Base-by-base conservation (phyloP, 2,329 filamentous ascomycete species). In the Biscogniauxia sp. region DNA sequence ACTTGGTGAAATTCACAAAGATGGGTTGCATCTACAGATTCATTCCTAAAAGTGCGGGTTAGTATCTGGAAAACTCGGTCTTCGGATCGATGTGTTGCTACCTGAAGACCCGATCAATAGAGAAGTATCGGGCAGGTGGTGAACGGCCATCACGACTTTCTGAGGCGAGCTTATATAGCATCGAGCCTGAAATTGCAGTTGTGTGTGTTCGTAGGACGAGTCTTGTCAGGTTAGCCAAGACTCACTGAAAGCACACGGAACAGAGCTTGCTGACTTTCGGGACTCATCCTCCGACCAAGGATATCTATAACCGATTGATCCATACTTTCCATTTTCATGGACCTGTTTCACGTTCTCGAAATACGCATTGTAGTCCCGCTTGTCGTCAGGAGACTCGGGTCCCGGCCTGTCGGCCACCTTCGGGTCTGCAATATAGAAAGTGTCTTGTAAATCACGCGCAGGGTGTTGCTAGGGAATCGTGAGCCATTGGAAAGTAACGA, bases 1-100 rank as follows among this genome's bases (percentile, higher is more conserved):
- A 98, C 92, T 75, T 99, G 95, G 79, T 99, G 95, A 84, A 99
- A 99, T 77, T 99, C 95, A 49, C 93, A 93, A 72, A 99, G 79
- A 82, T 99, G 95, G 8, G 95, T 99, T 15, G 93, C 93, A 73
- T 99, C 95, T 61, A 99, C 93, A 2, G 92, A 92, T 79, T 99
- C 95, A 77, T 99, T 99, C 68, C 65, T 56, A 50, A 15, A 92
- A n/a, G 13, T n/a, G 37, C 28, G 15, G 32, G 53, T 63, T 1
- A 62, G 57, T 28, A 41, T 20, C 15, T 5, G 26, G n/a, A 20
- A 20, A n/a, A 20, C n/a, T 19, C 20, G 9, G 20, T 2, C 4
- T n/a, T 56, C 7, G 19, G 15, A 7, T 41, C 13, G 8, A 19
- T 26, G 11, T 5, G 37, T 25, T 17, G 6, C n/a, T 56, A 56